phyloP scores from a whole-genome alignment of 768 basidiomycete species.

The Boletus sp. region DNA sequence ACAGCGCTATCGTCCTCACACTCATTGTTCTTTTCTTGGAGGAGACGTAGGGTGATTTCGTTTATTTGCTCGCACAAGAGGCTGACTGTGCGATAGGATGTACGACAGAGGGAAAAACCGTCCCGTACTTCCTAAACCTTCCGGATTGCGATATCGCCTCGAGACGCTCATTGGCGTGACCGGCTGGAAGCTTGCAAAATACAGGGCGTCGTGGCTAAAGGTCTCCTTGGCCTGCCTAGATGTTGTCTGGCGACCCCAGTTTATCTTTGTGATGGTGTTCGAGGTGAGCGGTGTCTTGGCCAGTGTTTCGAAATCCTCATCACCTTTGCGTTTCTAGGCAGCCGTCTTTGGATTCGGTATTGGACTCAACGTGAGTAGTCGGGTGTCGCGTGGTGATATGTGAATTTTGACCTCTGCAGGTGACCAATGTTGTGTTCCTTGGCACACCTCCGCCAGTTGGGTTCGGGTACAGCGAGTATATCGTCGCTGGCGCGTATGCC shows the following conservation, averaged over 20 bases:
- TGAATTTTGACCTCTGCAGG: constrained; percentile 26
- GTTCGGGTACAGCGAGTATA: constrained; percentile 42
- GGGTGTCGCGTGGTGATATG: not conserved
- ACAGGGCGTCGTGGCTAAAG: constrained; percentile 40
- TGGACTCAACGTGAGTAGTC: constrained; percentile 39
- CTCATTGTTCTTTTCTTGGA: constrained; percentile 46
- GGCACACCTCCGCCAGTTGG: constrained; percentile 44
- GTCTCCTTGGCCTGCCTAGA: constrained; percentile 32
- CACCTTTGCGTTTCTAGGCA: constrained; percentile 23
- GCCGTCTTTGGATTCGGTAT: constrained; percentile 48
- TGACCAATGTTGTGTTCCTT: constrained; percentile 55
- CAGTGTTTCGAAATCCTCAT: not conserved
- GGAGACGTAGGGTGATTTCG: constrained; percentile 41
- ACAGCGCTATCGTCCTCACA: constrained; percentile 41
- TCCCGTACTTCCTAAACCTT: constrained; percentile 23
- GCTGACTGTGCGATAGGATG: constrained; percentile 32
- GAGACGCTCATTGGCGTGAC: constrained; percentile 50
- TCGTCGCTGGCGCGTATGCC: constrained; percentile 41
- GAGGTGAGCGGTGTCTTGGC: constrained; percentile 27
- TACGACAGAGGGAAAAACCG: constrained; percentile 45
- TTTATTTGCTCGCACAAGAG: not conserved
- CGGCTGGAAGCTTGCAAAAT: constrained; percentile 42
- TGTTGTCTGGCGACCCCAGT: constrained; percentile 49
- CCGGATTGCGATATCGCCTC: constrained; percentile 38
- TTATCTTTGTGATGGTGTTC: constrained; percentile 38